Percentiles rank a stretch among this genome's conserved stretches.
phyloP scores from a whole-genome alignment of 148 eudicot species.

The Amaranthus cruentus region DNA sequence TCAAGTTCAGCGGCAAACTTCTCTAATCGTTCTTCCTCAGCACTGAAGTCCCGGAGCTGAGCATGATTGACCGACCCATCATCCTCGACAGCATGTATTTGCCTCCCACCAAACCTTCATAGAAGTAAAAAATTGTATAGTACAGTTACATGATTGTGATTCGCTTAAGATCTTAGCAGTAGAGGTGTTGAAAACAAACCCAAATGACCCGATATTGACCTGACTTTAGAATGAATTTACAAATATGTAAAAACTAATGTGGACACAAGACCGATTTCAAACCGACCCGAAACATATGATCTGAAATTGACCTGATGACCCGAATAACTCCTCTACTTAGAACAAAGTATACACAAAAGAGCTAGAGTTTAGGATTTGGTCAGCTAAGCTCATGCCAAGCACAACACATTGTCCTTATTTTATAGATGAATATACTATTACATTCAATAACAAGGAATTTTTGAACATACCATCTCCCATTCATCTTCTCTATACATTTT shows the following conservation, averaged over 20 bases:
- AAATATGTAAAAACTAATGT: no score
- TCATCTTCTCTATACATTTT: slow-evolving; percentile 80
- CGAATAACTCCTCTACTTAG: no score
- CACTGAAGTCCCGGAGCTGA: slow-evolving; percentile 52
- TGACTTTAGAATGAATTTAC: no score
- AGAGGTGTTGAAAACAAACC: not conserved
- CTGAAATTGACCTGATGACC: no score
- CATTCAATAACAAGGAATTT: not conserved
- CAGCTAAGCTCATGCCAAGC: no score
- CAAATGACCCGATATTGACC: not conserved
- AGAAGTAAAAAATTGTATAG: not conserved
- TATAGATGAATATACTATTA: not conserved
- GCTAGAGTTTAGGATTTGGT: no score
- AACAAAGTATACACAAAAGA: no score
- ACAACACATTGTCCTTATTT: no score
- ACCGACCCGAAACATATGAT: no score
- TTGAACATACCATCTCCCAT: slow-evolving; percentile 79
- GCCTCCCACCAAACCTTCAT: slow-evolving; percentile 84
- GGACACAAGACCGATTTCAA: no score
- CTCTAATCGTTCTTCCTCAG: slow-evolving; percentile 71
- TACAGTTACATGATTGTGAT: not conserved
- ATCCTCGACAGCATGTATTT: slow-evolving; percentile 71
- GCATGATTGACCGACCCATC: slow-evolving; percentile 83
- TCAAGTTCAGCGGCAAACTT: slow-evolving; percentile 90
- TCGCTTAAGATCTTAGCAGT: not conserved